Conservation (phyloP, 2,329 filamentous ascomycete genomes). For the Keithomyces neogunnii region DNA sequence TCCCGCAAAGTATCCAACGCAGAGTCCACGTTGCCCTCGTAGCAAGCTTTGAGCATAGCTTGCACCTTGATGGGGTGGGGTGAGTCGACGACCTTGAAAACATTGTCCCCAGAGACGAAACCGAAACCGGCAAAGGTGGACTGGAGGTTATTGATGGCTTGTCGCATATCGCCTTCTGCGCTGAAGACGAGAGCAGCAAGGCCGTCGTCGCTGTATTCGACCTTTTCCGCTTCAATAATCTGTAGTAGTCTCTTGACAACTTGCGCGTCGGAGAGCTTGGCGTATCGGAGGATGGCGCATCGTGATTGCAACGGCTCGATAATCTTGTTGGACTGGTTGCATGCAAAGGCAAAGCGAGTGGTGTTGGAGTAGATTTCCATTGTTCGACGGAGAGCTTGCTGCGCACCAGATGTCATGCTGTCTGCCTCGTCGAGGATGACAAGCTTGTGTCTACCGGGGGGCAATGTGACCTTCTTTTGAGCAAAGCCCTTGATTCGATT, state of each 20-base stretch:
- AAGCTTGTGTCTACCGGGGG: constrained; percentile 83
- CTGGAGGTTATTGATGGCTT: constrained; percentile 97
- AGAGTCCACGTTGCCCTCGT: constrained; percentile 82
- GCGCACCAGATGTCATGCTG: constrained; percentile 94
- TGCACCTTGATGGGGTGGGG: constrained; percentile 98
- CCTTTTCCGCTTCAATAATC: constrained; percentile 86
- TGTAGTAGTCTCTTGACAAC: constrained; percentile 85
- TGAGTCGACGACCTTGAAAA: constrained; percentile 94
- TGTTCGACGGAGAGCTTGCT: constrained; percentile 87
- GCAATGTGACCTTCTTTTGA: constrained; percentile 96
- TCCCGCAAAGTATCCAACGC: constrained; percentile 82
- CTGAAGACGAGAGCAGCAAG: constrained; percentile 94
- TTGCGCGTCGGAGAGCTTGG: constrained; percentile 84
- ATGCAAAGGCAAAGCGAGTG: constrained; percentile 94
- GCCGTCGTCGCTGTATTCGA: constrained; percentile 86
- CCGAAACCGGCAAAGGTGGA: constrained; percentile 89
- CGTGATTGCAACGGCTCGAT: constrained; percentile 97
- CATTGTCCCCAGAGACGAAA: constrained; percentile 95
- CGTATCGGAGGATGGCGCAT: constrained; percentile 91
- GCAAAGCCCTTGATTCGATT: constrained; percentile 98
- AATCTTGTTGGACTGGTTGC: constrained; percentile 98
- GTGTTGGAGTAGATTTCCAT: constrained; percentile 99
- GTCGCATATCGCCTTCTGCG: constrained; percentile 96
- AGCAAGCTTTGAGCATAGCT: constrained; percentile 95
- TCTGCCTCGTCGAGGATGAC: constrained; percentile 98